Conservation (phyloP, 345 rosid genomes). For the Hypericum androsaemum region DNA sequence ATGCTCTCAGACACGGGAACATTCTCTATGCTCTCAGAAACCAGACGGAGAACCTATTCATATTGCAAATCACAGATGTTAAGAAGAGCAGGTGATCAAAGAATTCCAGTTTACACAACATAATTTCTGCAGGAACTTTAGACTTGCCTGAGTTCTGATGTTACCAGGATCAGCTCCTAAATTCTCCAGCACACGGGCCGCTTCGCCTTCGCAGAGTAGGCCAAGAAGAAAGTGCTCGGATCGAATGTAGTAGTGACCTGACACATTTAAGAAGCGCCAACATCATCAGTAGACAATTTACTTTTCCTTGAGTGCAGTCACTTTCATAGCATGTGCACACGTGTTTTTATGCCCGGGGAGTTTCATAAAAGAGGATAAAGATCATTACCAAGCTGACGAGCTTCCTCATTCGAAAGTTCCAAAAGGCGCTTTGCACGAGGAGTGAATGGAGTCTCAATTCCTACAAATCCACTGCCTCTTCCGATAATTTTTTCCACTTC, state of each 20-base stretch:
- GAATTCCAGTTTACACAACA: not conserved
- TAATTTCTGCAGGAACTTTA: constrained; percentile 1
- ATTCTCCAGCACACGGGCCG: constrained; percentile 96
- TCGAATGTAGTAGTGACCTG: constrained; percentile 97
- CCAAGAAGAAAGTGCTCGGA: constrained; percentile 98
- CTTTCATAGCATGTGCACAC: too few species aligned
- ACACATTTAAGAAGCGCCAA: not conserved
- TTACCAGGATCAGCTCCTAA: constrained; percentile 85
- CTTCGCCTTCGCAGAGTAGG: constrained; percentile 94
- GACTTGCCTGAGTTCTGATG: constrained; percentile 82
- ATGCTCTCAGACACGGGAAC: constrained; percentile 73
- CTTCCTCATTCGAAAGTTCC: constrained; percentile 90
- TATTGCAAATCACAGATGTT: not conserved
- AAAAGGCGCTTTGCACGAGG: constrained; percentile 95
- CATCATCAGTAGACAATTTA: not conserved
- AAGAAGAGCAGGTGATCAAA: not conserved
- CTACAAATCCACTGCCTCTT: constrained; percentile 92
- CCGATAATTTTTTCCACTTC: constrained; percentile 99
- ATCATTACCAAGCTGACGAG: constrained; percentile 72
- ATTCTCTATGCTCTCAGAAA: constrained; percentile 81
- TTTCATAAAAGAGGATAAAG: not conserved
- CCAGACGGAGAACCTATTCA: constrained; percentile 88
- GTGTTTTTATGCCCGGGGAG: too few species aligned
- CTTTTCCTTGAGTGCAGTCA: not conserved
- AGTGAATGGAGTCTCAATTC: constrained; percentile 91